Base-by-base conservation (phyloP, 192 early-diverging fungal genomes). In the Rhizophagus prolifer region DNA sequence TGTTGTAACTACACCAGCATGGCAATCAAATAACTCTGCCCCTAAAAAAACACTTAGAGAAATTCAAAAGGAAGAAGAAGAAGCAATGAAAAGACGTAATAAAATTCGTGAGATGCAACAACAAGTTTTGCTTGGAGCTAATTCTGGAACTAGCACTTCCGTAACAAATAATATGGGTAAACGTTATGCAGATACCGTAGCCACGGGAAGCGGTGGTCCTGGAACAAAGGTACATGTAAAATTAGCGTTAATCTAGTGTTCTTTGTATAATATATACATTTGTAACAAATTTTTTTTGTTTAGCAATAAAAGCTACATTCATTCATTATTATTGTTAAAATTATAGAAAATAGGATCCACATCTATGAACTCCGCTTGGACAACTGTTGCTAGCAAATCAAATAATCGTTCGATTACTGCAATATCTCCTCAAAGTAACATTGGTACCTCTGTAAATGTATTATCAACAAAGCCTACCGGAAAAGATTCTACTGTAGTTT, bases 21-120 rank as follows among this genome's bases (percentile, higher is more conserved):
- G 75, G 81, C 81, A 44, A 26, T 77, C 78, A 14, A 74, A 82
- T 12, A 74, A 63, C 25, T 50, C 78, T 58, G 78, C 83, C 34
- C 84, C 87, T 2, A 90, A 88, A 76, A 86, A 87, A 78, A 89
- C 87, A 2, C 71, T 89, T 46, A 77, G 84, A 44, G 89, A 89
- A 70, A 89, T 89, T 72, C 85, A 87, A 59, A 77, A 84, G 58
- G 87, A 89, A 58, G 88, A 89, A 34, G 87, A 87, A 63, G 84
- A 82, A 12, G 85, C 85, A 9, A 78, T 82, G 66, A 87, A 86
- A 58, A 85, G 74, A 78, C 74, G 77, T 31, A 82, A 78, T 25
- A 77, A 76, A n/a, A 44, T 72, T 44, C 78, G 79, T 41, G 77
- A 83, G 54, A 79, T 81, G 16, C 85, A 84, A 31, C 79, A 82